Percentiles rank a stretch among this genome's conserved stretches.
Evolutionary conservation across 2,329 filamentous ascomycete genomes (phyloP).

Genomic region (Neonectria punicea): DNA sequence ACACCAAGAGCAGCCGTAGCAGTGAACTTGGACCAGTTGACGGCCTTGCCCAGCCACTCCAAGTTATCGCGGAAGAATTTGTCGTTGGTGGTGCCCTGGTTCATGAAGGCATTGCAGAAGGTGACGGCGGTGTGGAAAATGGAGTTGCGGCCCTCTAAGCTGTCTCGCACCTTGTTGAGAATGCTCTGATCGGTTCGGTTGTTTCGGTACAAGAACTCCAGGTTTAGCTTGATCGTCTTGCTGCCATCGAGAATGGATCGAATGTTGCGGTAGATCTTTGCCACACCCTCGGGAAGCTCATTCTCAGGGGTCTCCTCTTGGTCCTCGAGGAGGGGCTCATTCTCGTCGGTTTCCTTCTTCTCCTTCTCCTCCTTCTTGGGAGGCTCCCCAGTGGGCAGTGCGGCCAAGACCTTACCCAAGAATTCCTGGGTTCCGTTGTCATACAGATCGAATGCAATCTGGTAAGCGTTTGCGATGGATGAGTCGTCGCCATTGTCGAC

Average conservation of each 20-base stretch:
- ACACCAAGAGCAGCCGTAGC: constrained; percentile 96
- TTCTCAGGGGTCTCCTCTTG: constrained; percentile 66
- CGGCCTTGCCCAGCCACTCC: constrained; percentile 97
- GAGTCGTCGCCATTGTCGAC: constrained; percentile 81
- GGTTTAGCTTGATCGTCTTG: constrained; percentile 92
- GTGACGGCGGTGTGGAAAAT: constrained; percentile 99
- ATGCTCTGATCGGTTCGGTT: constrained; percentile 93
- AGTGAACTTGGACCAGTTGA: constrained; percentile 99
- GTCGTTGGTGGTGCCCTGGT: constrained; percentile 96
- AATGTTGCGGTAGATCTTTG: constrained; percentile 70
- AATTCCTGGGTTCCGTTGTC: constrained; percentile 99
- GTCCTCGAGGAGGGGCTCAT: constrained; percentile 59
- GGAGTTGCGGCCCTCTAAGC: constrained; percentile 93
- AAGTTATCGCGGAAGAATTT: constrained; percentile 98
- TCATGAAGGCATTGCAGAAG: constrained; percentile 99
- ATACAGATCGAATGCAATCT: constrained; percentile 97
- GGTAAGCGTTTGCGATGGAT: constrained; percentile 88
- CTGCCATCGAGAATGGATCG: constrained; percentile 82
- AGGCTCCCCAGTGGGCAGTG: constrained; percentile 70
- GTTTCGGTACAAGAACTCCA: constrained; percentile 96
- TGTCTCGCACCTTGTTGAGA: constrained; percentile 95
- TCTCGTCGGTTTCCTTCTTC: constrained; percentile 59
- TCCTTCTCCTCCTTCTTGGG: constrained; percentile 55
- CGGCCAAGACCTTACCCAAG: constrained; percentile 85
- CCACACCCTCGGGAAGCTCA: constrained; percentile 61